Evolutionary conservation across 345 rosid genomes (phyloP).

Genomic region (Camelina neglecta): DNA sequence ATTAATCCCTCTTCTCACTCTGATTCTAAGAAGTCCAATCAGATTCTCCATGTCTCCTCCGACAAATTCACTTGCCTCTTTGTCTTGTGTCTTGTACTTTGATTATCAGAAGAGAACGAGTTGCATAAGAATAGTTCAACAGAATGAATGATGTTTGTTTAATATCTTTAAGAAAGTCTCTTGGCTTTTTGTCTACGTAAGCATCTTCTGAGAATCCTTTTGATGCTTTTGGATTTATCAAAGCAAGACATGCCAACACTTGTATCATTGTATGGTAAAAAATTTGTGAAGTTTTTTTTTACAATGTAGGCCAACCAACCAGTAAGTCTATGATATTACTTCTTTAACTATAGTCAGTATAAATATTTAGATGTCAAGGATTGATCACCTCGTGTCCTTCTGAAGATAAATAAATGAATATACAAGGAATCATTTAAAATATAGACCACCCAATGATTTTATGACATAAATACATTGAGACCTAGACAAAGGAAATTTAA

Average conservation of each 20-base stretch:
- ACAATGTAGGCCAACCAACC: neutral
- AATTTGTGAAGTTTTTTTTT: neutral
- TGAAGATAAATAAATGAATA: neutral
- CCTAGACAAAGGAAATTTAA: neutral
- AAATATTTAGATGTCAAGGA: neutral
- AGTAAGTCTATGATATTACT: neutral
- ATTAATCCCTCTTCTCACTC: constrained; percentile 50
- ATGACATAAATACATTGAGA: neutral
- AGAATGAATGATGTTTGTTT: neutral
- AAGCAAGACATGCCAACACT: neutral
- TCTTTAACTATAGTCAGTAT: neutral
- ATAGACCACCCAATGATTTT: neutral
- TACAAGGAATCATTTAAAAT: neutral
- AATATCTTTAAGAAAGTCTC: neutral
- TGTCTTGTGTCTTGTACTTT: neutral
- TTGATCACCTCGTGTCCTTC: neutral
- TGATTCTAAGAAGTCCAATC: constrained; percentile 52
- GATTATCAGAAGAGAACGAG: neutral
- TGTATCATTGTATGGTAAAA: neutral
- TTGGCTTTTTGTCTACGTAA: neutral
- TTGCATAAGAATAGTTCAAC: neutral
- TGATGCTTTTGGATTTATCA: neutral
- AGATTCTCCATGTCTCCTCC: constrained; percentile 46
- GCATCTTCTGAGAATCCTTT: neutral
- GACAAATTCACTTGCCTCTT: neutral